These are phyloP conservation scores for Ceratocystis papillata DNA, from an alignment of 2,329 filamentous ascomycete genomes.

Conservation along the genomic window DNA sequence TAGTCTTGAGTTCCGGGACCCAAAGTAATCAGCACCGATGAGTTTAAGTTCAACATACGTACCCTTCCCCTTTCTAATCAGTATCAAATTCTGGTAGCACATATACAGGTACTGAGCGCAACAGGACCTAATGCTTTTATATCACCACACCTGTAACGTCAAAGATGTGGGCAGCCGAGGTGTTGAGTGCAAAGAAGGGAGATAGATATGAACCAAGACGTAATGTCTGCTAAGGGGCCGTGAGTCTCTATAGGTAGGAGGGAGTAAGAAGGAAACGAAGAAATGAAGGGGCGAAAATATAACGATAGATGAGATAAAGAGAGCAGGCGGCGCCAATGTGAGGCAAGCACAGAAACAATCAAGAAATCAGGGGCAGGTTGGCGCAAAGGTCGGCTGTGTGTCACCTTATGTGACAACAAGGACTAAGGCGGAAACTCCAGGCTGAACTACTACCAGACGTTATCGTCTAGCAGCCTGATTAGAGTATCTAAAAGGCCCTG, in stretches of 20 bases:
- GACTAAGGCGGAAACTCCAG: neutral
- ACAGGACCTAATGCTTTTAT: constrained; percentile 14
- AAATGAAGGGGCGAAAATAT: neutral
- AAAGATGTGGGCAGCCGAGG: constrained; percentile 13
- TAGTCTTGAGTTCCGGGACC: neutral
- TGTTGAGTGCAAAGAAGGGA: neutral
- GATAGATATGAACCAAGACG: neutral
- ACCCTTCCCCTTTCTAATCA: constrained; percentile 8
- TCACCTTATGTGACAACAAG: neutral
- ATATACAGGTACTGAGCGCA: neutral
- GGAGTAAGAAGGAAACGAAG: neutral
- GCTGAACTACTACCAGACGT: too few species aligned
- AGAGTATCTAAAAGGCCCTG: neutral
- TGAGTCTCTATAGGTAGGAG: neutral
- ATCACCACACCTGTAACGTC: constrained; percentile 20
- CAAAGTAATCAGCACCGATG: neutral
- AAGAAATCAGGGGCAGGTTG: neutral
- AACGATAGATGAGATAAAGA: neutral
- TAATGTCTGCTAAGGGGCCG: neutral
- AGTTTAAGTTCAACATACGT: neutral
- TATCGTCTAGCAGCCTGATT: neutral
- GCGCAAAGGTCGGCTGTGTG: neutral
- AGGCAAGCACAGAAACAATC: neutral
- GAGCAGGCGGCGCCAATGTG: neutral
- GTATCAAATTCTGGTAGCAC: constrained; percentile 9